A percentile compares a stretch with the other conserved stretches of the same genome.
Conservation (phyloP, 225 moss, liverwort and hornwort species). For the Rhytidiadelphus loreus region DNA sequence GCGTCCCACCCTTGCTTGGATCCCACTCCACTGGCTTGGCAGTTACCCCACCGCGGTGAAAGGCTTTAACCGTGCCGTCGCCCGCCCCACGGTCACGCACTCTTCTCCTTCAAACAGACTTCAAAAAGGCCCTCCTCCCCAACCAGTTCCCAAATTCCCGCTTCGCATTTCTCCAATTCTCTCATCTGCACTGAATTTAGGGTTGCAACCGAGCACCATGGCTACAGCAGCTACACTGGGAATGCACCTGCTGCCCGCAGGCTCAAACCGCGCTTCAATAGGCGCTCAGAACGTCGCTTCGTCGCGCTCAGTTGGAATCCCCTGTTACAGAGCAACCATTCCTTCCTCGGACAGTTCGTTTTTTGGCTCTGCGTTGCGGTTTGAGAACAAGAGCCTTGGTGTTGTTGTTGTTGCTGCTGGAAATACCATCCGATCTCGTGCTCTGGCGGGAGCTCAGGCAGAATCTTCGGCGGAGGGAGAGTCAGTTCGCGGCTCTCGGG, state of each 20-base stretch:
- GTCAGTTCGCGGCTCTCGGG: constrained; percentile 9
- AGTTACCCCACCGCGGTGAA: not conserved
- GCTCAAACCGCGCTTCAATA: not conserved
- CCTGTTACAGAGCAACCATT: not conserved
- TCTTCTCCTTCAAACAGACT: not conserved
- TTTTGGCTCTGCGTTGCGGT: not conserved
- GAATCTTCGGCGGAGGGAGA: not conserved
- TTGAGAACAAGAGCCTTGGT: not conserved
- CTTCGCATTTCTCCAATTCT: not conserved
- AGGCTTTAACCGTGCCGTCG: not conserved
- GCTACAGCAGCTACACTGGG: not conserved
- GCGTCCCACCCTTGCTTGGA: not conserved
- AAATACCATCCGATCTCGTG: not conserved
- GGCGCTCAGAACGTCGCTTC: not conserved
- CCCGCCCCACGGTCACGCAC: not conserved
- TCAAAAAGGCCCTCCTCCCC: not conserved
- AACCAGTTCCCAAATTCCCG: not conserved
- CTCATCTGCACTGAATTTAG: not conserved
- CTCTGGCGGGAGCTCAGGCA: constrained; percentile 2
- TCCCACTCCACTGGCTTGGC: not conserved
- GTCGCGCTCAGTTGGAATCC: not conserved
- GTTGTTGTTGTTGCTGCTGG: not conserved
- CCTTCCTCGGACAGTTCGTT: not conserved
- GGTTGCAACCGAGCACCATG: not conserved
- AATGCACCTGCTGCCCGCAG: not conserved